phyloP scores from a whole-genome alignment of 1,139 yeast genomes.

The Debaryomycetaceae sp. region DNA sequence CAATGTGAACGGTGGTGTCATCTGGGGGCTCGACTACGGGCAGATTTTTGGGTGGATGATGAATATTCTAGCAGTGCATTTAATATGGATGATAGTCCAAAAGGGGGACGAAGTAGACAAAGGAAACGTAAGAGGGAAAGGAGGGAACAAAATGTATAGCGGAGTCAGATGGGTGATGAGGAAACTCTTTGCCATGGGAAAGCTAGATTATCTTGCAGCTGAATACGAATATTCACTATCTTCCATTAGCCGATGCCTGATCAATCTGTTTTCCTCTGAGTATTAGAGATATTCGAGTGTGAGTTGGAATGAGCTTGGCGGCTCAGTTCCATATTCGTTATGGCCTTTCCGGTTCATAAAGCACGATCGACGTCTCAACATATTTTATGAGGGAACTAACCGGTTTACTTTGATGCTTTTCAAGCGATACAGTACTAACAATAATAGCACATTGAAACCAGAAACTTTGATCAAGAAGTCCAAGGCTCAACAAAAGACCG shows the following conservation, averaged over 20 bases:
- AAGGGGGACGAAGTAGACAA: no score
- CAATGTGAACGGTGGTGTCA: no score
- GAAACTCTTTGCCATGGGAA: constrained; percentile 34
- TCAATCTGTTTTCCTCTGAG: constrained; percentile 51
- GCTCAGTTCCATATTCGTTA: constrained; percentile 40
- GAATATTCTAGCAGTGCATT: neutral
- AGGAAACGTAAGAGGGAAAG: neutral
- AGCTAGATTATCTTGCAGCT: constrained; percentile 46
- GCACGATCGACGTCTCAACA: constrained; percentile 4
- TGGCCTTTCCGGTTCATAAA: constrained; percentile 20
- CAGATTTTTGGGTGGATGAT: neutral
- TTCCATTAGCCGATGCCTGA: constrained; percentile 46
- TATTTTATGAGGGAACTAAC: constrained; percentile 14
- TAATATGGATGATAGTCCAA: neutral
- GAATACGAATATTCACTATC: constrained; percentile 20
- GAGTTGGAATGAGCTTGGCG: constrained; percentile 44
- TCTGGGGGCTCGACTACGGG: neutral
- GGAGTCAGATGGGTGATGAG: constrained; percentile 2
- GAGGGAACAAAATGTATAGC: neutral
- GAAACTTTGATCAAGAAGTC: constrained; percentile 96
- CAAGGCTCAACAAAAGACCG: constrained; percentile 84
- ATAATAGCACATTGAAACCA: constrained; percentile 57
- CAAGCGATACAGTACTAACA: constrained; percentile 29
- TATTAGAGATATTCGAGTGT: constrained; percentile 19
- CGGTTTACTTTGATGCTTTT: constrained; percentile 3